Percentiles rank a stretch among this genome's conserved stretches.
Conservation (phyloP, 2,329 filamentous ascomycete species). For the Aspergillus fumigatus region DNA sequence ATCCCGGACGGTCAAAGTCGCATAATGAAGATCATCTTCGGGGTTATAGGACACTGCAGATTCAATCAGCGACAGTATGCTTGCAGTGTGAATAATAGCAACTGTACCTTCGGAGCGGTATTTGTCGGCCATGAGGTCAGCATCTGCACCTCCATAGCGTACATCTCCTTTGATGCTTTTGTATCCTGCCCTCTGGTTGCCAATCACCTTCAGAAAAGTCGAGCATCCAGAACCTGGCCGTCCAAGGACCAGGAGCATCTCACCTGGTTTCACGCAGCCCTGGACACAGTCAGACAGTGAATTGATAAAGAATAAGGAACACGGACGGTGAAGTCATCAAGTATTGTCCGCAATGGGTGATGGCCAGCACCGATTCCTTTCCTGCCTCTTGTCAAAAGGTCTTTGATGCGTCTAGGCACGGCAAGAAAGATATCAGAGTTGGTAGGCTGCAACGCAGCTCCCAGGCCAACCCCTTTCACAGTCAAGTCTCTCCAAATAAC, state of each 20-base stretch:
- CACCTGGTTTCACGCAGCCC: conserved; percentile 39
- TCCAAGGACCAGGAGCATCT: conserved; percentile 40
- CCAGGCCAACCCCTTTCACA: conserved; percentile 65
- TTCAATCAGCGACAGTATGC: conserved; percentile 4
- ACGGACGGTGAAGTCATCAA: conserved; percentile 56
- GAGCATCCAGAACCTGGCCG: conserved; percentile 56
- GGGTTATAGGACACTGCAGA: conserved; percentile 65
- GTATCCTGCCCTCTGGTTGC: conserved; percentile 62
- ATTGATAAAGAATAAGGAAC: not conserved
- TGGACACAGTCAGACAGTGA: conserved; percentile 9
- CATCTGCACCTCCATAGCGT: conserved; percentile 53
- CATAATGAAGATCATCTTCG: conserved; percentile 72
- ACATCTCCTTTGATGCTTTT: conserved; percentile 54
- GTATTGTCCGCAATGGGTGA: conserved; percentile 59
- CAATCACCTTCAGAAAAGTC: conserved; percentile 78
- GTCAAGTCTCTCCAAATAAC: conserved; percentile 67
- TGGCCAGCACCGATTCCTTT: conserved; percentile 25
- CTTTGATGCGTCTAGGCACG: conserved; percentile 45
- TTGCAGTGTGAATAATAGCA: conserved; percentile 12
- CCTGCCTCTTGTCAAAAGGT: conserved; percentile 34
- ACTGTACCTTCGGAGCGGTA: conserved; percentile 41
- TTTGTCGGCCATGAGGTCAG: conserved; percentile 47
- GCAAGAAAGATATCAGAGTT: conserved; percentile 53
- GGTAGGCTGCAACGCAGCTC: conserved; percentile 57
- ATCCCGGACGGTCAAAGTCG: conserved; percentile 69